These are phyloP conservation scores for Auriscalpium microsporum DNA, from an alignment of 768 basidiomycete species.

Conservation along the genomic window DNA sequence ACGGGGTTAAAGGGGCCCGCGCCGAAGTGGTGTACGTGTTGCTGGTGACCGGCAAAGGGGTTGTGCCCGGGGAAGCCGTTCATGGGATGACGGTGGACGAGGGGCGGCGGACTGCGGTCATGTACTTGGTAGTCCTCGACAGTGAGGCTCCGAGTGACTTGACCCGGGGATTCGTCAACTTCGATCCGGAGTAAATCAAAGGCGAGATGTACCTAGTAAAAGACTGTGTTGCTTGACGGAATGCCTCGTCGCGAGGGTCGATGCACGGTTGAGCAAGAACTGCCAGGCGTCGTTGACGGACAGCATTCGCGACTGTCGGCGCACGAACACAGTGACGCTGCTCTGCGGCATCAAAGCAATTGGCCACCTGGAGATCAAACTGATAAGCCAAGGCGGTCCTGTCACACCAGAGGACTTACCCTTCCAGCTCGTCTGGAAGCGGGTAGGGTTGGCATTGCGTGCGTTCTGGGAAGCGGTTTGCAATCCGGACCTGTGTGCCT, in stretches of 20 bases:
- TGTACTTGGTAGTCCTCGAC: slow-evolving; percentile 6
- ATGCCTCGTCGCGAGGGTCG: slow-evolving; percentile 6
- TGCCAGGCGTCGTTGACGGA: slow-evolving; percentile 12
- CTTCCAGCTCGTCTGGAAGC: slow-evolving; percentile 6
- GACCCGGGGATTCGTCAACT: background rate
- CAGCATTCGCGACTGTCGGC: slow-evolving; percentile 2
- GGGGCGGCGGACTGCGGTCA: slow-evolving; percentile 7
- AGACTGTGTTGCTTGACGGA: slow-evolving; percentile 7
- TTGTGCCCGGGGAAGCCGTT: background rate
- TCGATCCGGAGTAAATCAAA: background rate
- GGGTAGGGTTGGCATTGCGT: slow-evolving; percentile 2
- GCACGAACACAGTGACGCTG: slow-evolving; percentile 5
- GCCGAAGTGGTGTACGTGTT: background rate
- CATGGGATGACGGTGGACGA: background rate
- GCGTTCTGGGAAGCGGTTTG: slow-evolving; percentile 4
- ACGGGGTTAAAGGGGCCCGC: background rate
- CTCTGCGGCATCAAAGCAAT: slow-evolving; percentile 6
- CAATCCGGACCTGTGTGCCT: slow-evolving; percentile 7
- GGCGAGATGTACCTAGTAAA: slow-evolving; percentile 2
- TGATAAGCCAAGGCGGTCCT: background rate
- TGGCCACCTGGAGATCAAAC: slow-evolving; percentile 4
- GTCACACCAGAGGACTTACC: background rate
- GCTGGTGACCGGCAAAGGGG: background rate
- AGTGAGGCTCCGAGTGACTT: slow-evolving; percentile 8
- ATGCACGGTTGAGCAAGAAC: slow-evolving; percentile 2